Conservation (phyloP, 352 stramenopile species). For the Pythium aquatile region DNA sequence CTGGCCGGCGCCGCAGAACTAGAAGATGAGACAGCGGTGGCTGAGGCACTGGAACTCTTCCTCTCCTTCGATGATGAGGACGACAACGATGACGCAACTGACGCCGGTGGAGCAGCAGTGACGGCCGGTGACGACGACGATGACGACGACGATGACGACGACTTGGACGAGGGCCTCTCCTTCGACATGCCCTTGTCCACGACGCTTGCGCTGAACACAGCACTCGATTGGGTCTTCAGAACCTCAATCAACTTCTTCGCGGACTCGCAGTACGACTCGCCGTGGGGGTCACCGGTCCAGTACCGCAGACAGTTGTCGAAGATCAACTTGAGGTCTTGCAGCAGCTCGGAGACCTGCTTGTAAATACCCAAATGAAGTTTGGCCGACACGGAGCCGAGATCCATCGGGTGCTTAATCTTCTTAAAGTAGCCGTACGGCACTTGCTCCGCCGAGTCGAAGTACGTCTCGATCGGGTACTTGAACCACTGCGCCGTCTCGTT, state of each 20-base stretch:
- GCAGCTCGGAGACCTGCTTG: conserved; percentile 52
- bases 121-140: conserved; percentile 14
- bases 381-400: conserved; percentile 76
- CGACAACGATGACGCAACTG: conserved; percentile 7
- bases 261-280: conserved; percentile 76
- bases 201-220: conserved; percentile 34
- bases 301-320: conserved; percentile 87
- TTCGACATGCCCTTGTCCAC: conserved; percentile 31
- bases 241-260: conserved; percentile 55
- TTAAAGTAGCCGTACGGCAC: conserved; percentile 84
- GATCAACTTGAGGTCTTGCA: conserved; percentile 67
- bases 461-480: conserved; percentile 84
- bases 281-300: conserved; percentile 74
- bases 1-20: neutral
- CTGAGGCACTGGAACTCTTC: conserved; percentile 28
- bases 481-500: conserved; percentile 86
- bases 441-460: conserved; percentile 81
- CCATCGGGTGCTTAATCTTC: conserved; percentile 77
- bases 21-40: conserved; percentile 3
- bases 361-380: conserved; percentile 70
- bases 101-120: conserved; percentile 12
- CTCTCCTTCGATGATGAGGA: conserved; percentile 33
- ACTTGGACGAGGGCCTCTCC: conserved; percentile 38
- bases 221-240: conserved; percentile 44
- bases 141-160: conserved; percentile 29